Evolutionary conservation across 331 rosid species (phyloP), one percentile per base, ranked within the genome.

Genomic region (Stylosanthes scabra): DNA sequence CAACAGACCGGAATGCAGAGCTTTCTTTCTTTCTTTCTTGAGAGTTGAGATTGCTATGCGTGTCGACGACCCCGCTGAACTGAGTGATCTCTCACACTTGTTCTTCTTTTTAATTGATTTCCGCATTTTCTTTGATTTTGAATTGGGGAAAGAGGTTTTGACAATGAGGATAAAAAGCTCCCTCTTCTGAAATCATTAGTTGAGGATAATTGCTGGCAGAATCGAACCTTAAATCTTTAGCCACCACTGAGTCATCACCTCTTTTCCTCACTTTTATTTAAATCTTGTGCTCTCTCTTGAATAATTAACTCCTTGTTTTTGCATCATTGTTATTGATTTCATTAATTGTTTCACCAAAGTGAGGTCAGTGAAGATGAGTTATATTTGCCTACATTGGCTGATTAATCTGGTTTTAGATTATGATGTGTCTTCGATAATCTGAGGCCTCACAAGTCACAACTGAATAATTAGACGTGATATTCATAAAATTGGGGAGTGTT

Each of bases 1-100:
- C 98, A 91, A 94, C 97, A 94, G 97, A 91, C 97, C 99, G 96
- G 89, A 94, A 69, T 84, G 93, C 92, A 94, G 90, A 71, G 84
- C 75, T 86, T 75, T n/a, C n/a, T n/a, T n/a, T 85, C 90, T 81
- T 76, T 56, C 55, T 66, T 5, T 29, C 0, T 72, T 8, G 79
- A 79, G 74, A 29, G 0, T 72, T 8, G 79, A 79, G 74, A 29
- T 8, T 40, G 37, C 76, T 47, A 86, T 89, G 92, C 90, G 86
- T 91, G 97, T 93, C 92, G 97, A 90, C 11, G 0, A 90, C 82
- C 97, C 93, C 92, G 92, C 92, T 90, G 90, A 85, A 56, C 90
- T 90, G 91, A 90, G 95, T 82, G 83, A 75, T 88, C 88, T 88
- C 78, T n/a, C n/a, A n/a, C n/a, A n/a, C 75, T 66, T 45, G 0